Evolutionary conservation across 2,329 filamentous ascomycete species (phyloP).

Genomic region (Cordyceps cateniannulata): DNA sequence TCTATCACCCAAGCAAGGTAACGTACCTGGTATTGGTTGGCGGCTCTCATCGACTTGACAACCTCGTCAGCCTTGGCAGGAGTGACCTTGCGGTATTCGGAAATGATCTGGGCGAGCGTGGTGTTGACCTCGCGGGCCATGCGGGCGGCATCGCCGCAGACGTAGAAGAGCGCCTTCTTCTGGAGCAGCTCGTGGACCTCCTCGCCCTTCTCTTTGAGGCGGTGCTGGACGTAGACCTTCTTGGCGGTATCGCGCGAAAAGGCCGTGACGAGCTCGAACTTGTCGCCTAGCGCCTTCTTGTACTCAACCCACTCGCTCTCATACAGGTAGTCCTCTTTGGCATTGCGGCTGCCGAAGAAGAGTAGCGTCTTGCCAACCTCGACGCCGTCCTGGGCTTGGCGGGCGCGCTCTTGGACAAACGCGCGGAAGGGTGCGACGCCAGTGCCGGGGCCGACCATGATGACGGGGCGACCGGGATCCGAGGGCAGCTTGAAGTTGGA

Average conservation of each 20-base stretch:
- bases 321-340: slow-evolving; percentile 88
- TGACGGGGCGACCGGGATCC: slow-evolving; percentile 86
- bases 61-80: slow-evolving; percentile 90
- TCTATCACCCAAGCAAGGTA: neutral
- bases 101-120: slow-evolving; percentile 79
- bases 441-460: slow-evolving; percentile 94
- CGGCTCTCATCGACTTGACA: slow-evolving; percentile 91
- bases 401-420: slow-evolving; percentile 89
- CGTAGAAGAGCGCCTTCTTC: slow-evolving; percentile 90
- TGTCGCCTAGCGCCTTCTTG: slow-evolving; percentile 75
- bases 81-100: slow-evolving; percentile 73
- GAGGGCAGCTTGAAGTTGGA: slow-evolving; percentile 99
- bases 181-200: slow-evolving; percentile 82
- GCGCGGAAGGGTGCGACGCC: slow-evolving; percentile 94
- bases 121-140: slow-evolving; percentile 93
- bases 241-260: slow-evolving; percentile 84
- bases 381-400: slow-evolving; percentile 71
- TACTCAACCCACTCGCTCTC: slow-evolving; percentile 88
- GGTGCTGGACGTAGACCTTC: slow-evolving; percentile 97
- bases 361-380: slow-evolving; percentile 81
- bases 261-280: slow-evolving; percentile 83
- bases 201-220: slow-evolving; percentile 73
- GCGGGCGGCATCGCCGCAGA: slow-evolving; percentile 94
- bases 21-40: slow-evolving; percentile 89
- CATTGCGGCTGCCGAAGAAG: slow-evolving; percentile 91